These are phyloP conservation scores for Penicillium sp. DNA, from an alignment of 2,329 filamentous ascomycete species.

Conservation along the genomic window DNA sequence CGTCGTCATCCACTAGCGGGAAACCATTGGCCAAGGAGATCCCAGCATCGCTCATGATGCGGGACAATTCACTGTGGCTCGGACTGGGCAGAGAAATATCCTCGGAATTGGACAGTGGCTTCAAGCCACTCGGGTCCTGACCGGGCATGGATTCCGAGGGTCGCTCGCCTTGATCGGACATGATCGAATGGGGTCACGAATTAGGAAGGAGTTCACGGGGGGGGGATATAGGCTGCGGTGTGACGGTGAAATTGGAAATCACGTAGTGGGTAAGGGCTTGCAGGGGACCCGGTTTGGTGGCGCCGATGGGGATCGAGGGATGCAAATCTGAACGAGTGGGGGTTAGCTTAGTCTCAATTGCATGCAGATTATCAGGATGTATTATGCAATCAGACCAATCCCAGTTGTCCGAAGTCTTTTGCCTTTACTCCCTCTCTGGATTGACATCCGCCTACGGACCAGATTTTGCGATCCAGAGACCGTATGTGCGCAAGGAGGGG, in stretches of 20 bases:
- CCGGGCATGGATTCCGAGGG: constrained; percentile 27
- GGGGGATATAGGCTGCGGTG: constrained; percentile 1
- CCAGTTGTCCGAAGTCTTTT: not conserved
- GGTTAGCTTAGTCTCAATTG: constrained; percentile 9
- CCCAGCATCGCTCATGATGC: constrained; percentile 25
- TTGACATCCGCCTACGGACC: constrained; percentile 3
- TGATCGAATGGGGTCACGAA: constrained; percentile 11
- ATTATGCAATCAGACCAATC: not conserved
- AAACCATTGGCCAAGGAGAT: constrained; percentile 28
- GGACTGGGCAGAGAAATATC: constrained; percentile 24
- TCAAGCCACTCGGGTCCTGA: constrained; percentile 22
- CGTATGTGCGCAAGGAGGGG: constrained; percentile 20
- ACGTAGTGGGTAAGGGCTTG: constrained; percentile 9
- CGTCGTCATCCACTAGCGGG: constrained; percentile 23
- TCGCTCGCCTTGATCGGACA: constrained; percentile 29
- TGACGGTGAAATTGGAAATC: constrained; percentile 4
- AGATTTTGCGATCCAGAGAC: constrained; percentile 17
- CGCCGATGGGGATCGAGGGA: constrained; percentile 18
- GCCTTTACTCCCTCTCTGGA: not conserved
- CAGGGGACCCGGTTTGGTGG: constrained; percentile 18
- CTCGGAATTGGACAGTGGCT: constrained; percentile 30
- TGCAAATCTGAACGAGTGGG: constrained; percentile 21
- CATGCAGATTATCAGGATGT: constrained; percentile 10
- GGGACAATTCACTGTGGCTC: constrained; percentile 26
- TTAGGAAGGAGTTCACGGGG: constrained; percentile 3